Base-by-base conservation (phyloP, 306 rosid species). In the Glycine latifolia region DNA sequence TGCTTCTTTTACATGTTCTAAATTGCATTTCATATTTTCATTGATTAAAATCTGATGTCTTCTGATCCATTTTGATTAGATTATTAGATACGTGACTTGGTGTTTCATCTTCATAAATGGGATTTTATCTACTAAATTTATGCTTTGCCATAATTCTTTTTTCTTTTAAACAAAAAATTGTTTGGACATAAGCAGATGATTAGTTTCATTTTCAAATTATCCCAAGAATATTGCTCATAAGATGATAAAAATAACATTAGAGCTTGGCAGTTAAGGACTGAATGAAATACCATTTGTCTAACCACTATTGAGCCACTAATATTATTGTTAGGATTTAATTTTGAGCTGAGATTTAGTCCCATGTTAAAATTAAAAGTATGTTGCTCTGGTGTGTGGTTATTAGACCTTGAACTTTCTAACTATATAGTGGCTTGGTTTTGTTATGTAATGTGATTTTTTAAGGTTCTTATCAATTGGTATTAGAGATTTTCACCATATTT, bases 1-100 rank as follows among this genome's bases (percentile, higher is more conserved):
- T 72, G 52, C 67, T 78, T 63, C 63, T 77, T 13, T 8, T 55
- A 56, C 55, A 62, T 63, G 63, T 63, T 78, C 65, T 72, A 53
- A 61, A 33, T 8, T 77, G 47, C 37, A 10, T 39, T 60, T 5
- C 39, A 15, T 73, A 39, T 59, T 43, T 59, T 76, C 33, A 31
- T 20, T 47, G 10, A 75, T 41, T 16, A 43, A 61, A 53, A 60
- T 68, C 43, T 41, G 6, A 68, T 58, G 8, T 60, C 73, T 69
- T 48, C 41, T n/a, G 67, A 7, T 73, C 20, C 80, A 66, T 55
- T 71, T 81, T 75, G 8, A 43, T 81, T 33, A 55, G 31, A 26
- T 26, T 26, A 26, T 26, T 26, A 26, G 44, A 3, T 43, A 31
- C 54, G 10, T 62, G 8, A 46, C 16, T 10, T n/a, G 56, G 8